Evolutionary conservation across 352 stramenopile species (phyloP), one percentile per base, ranked within the genome.

Genomic region (Globisporangium abappressorium): DNA sequence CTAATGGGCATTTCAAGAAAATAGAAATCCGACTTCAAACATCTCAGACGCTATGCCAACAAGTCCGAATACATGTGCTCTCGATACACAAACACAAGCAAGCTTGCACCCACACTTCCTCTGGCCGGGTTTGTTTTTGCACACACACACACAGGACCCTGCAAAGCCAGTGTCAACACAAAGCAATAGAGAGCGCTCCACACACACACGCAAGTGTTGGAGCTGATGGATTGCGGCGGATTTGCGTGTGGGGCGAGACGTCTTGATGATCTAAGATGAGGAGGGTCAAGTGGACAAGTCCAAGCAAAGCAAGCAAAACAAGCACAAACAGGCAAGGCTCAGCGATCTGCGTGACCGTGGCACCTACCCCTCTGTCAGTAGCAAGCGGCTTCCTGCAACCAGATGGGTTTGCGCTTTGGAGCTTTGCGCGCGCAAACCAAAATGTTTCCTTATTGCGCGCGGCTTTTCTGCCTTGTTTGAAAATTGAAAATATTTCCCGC

Each of bases 11-110:
- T 30, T 55, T 55, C 20, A 46, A 43, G 30, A 61, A 61, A 61
- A 34, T 36, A 61, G 55, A 61, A 46, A 55, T 20, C 28, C 30
- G 30, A 46, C 55, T 61, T 61, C 55, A 61, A 61, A 61, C 15
- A 61, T 61, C 55, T 46, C 55, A 43, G 30, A 46, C 55, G 22
- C n/a, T 22, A 9, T 47, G 41, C 41, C 5, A 47, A n/a, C 41
- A n/a, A 20, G 15, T 47, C 41, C 15, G 41, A n/a, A 47, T 46
- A n/a, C 5, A 33, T 5, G 5, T 9, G 8, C 41, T 47, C 14
- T 47, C 41, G 14, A 33, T 33, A 4, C 36, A 43, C 36, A 43
- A 43, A 38, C 34, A 41, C 36, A 41, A 20, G 7, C 36, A 43
- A 43, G 14, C 36, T 43, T 15, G 12, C 36, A 43, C 12, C 12